Conservation (phyloP, 768 basidiomycete genomes). For the Hortiboletus campestris region DNA sequence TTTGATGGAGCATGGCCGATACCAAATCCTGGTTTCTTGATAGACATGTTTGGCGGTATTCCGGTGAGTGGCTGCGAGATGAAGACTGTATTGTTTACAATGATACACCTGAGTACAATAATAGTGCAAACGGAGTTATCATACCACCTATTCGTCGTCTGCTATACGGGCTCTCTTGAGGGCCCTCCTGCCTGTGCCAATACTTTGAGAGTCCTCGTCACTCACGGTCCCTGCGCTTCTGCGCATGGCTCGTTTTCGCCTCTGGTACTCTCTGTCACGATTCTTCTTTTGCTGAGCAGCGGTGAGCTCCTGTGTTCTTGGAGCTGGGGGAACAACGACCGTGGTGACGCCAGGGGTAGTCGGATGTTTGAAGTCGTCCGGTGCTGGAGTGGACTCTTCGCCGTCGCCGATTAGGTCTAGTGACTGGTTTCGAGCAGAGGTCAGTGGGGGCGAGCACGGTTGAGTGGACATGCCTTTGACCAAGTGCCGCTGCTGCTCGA, state of each 20-base stretch:
- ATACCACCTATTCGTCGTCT: slow-evolving; percentile 55
- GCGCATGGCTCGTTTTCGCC: slow-evolving; percentile 66
- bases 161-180: slow-evolving; percentile 65
- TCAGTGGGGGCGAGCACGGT: slow-evolving; percentile 3
- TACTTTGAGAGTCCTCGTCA: slow-evolving; percentile 61
- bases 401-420: slow-evolving; percentile 73
- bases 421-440: slow-evolving; percentile 47
- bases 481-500: slow-evolving; percentile 78
- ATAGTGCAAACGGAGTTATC: neutral
- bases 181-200: slow-evolving; percentile 53
- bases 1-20: too few relatives aligned
- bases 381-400: slow-evolving; percentile 57
- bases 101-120: slow-evolving; percentile 7
- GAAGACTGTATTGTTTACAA: neutral
- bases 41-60: too few relatives aligned
- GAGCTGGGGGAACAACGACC: slow-evolving; percentile 73
- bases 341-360: slow-evolving; percentile 74
- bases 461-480: slow-evolving; percentile 52
- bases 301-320: slow-evolving; percentile 62
- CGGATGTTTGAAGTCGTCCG: slow-evolving; percentile 64
- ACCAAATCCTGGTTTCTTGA: too few relatives aligned
- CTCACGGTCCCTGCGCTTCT: slow-evolving; percentile 67
- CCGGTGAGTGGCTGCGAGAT: too few relatives aligned
- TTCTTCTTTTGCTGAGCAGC: slow-evolving; percentile 74
- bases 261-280: slow-evolving; percentile 79